A percentile compares a stretch with the other conserved stretches of the same genome.
Conservation (phyloP, 352 stramenopile genomes). For the Lagenidium sp. region DNA sequence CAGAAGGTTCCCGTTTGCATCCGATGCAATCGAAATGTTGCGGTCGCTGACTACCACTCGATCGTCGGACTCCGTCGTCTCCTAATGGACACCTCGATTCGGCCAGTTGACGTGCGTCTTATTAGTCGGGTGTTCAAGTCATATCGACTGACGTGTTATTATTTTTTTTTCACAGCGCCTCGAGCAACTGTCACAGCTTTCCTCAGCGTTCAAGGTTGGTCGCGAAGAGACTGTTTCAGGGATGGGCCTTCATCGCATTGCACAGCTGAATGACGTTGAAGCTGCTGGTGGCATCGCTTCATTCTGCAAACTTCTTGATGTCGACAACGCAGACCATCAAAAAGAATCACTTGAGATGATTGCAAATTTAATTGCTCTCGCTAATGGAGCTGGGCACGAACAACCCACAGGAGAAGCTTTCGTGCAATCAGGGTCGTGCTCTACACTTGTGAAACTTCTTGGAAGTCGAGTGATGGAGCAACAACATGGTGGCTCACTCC, state of each 20-base stretch:
- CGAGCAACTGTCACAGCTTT: slow-evolving; percentile 57
- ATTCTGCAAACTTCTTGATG: slow-evolving; percentile 60
- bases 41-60: slow-evolving; percentile 56
- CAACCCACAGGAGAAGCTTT: slow-evolving; percentile 53
- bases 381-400: slow-evolving; percentile 67
- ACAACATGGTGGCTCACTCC: slow-evolving; percentile 27
- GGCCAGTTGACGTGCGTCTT: slow-evolving; percentile 23
- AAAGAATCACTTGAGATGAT: slow-evolving; percentile 63
- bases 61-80: slow-evolving; percentile 62
- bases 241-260: slow-evolving; percentile 65
- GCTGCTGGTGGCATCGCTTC: slow-evolving; percentile 60
- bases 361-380: slow-evolving; percentile 57
- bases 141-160: background rate
- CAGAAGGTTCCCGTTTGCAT: slow-evolving; percentile 67
- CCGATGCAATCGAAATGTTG: slow-evolving; percentile 66
- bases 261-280: slow-evolving; percentile 81
- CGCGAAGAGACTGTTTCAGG: slow-evolving; percentile 50
- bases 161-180: slow-evolving; percentile 26
- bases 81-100: slow-evolving; percentile 29
- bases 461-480: slow-evolving; percentile 46
- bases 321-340: slow-evolving; percentile 42
- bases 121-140: background rate
- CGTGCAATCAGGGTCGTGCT: slow-evolving; percentile 44
- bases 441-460: slow-evolving; percentile 49
- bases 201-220: slow-evolving; percentile 37